A percentile compares a stretch with the other conserved stretches of the same genome.
Evolutionary conservation across 2,329 filamentous ascomycete genomes (phyloP).

Genomic region (Fusarium graminum): DNA sequence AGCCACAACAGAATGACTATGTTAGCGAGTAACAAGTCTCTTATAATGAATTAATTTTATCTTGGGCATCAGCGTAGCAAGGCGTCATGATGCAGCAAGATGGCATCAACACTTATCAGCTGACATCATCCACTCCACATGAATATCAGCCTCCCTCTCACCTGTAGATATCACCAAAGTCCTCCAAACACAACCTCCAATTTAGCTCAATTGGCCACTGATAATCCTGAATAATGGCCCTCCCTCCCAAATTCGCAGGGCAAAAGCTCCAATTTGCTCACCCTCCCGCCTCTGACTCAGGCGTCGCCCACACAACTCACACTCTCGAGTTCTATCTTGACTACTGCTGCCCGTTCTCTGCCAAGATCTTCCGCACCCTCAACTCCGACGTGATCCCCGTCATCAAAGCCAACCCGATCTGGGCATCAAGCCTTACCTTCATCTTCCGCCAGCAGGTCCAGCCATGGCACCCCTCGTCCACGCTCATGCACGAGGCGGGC

Average conservation of each 20-base stretch:
- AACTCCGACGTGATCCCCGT: constrained; percentile 74
- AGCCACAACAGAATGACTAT: not conserved
- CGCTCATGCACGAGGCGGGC: constrained; percentile 84
- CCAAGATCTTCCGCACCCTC: constrained; percentile 80
- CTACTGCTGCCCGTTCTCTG: constrained; percentile 86
- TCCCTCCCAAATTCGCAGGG: constrained; percentile 81
- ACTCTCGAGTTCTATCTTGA: constrained; percentile 81
- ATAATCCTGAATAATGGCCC: constrained; percentile 67
- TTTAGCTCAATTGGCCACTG: not conserved
- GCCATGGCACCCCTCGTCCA: constrained; percentile 93
- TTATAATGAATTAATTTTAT: constrained; percentile 3
- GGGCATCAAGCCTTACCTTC: constrained; percentile 72
- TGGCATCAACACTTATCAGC: constrained; percentile 16
- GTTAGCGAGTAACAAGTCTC: not conserved
- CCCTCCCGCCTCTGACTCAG: constrained; percentile 52
- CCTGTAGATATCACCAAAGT: not conserved
- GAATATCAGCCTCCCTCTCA: constrained; percentile 12
- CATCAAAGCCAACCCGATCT: constrained; percentile 71
- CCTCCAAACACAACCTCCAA: not conserved
- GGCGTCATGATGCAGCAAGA: constrained; percentile 20
- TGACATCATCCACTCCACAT: constrained; percentile 33
- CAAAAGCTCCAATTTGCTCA: constrained; percentile 71
- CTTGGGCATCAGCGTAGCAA: constrained; percentile 32
- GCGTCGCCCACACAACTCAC: constrained; percentile 63
- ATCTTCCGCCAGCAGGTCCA: constrained; percentile 94